Conservation (phyloP, 805 yeast genomes). For the Torulaspora maleeae region DNA sequence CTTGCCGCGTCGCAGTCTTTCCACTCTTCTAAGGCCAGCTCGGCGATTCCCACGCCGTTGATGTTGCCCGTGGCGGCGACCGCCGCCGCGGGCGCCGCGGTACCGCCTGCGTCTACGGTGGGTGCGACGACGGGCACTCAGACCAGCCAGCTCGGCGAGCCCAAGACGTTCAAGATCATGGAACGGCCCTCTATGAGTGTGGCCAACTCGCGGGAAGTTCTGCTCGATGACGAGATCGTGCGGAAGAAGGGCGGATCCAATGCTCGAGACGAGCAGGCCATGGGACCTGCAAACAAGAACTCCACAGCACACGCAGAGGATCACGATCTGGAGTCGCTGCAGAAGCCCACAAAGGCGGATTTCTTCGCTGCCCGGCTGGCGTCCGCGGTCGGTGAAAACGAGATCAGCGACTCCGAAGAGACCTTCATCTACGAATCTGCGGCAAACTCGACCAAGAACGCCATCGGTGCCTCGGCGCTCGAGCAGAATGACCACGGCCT, state of each 20-base stretch:
- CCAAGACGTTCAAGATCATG: constrained; percentile 15
- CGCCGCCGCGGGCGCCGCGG: constrained; percentile 1
- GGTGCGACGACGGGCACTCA: constrained; percentile 8
- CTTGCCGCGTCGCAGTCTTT: constrained; percentile 7
- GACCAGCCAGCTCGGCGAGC: constrained; percentile 1
- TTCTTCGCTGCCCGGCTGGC: constrained; percentile 93
- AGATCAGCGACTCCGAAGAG: constrained; percentile 85
- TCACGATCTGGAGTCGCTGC: constrained; percentile 13
- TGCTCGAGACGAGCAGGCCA: constrained; percentile 4
- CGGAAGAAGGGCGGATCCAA: constrained; percentile 4
- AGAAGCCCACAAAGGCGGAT: constrained; percentile 66
- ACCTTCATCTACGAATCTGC: constrained; percentile 85
- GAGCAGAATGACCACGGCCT: constrained; percentile 13
- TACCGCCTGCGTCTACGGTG: constrained; percentile 7
- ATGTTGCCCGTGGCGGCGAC: constrained; percentile 10
- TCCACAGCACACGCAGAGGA: constrained; percentile 7
- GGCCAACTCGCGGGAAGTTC: constrained; percentile 28
- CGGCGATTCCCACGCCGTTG: constrained; percentile 7
- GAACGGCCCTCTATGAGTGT: constrained; percentile 25
- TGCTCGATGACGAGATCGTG: constrained; percentile 16
- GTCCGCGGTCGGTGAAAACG: constrained; percentile 86
- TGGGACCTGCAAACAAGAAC: constrained; percentile 9
- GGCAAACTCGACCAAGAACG: constrained; percentile 32
- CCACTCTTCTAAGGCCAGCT: constrained; percentile 10
- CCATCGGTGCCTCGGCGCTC: constrained; percentile 22